phyloP scores from a whole-genome alignment of 2,329 filamentous ascomycete genomes.

The Cladosporium sp. region DNA sequence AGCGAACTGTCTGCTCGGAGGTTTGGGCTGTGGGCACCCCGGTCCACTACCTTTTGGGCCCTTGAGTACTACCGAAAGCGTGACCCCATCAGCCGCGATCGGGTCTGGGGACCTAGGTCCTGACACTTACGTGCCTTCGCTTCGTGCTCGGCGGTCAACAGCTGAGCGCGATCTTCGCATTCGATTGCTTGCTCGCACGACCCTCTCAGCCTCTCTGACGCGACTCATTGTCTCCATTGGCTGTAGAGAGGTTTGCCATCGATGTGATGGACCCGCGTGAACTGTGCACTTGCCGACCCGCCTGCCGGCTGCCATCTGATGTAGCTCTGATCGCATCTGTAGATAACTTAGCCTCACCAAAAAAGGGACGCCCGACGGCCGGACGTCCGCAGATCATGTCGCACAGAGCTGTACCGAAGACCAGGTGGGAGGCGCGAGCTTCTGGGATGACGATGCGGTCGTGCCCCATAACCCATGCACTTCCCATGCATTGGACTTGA shows the following conservation, averaged over 20 bases:
- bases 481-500: constrained; percentile 6
- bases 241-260: constrained; percentile 1
- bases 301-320: neutral
- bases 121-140: constrained; percentile 16
- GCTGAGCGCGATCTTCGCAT: constrained; percentile 19
- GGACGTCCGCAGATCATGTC: constrained; percentile 5
- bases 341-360: constrained; percentile 13
- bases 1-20: constrained; percentile 20
- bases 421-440: constrained; percentile 17
- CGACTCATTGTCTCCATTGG: neutral
- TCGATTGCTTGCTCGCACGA: constrained; percentile 6
- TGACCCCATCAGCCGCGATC: constrained; percentile 6
- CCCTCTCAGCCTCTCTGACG: constrained; percentile 2
- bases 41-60: constrained; percentile 12
- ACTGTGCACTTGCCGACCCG: constrained; percentile 3
- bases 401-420: constrained; percentile 13
- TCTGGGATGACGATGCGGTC: neutral
- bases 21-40: constrained; percentile 15
- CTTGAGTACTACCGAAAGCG: constrained; percentile 16
- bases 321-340: constrained; percentile 8
- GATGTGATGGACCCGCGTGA: neutral
- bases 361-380: constrained; percentile 3
- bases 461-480: constrained; percentile 4
- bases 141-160: constrained; percentile 17
- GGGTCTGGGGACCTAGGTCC: constrained; percentile 10